Evolutionary conservation across 495 filamentous ascomycete genomes (phyloP).

Genomic region (Penicillium dipodomyicola): DNA sequence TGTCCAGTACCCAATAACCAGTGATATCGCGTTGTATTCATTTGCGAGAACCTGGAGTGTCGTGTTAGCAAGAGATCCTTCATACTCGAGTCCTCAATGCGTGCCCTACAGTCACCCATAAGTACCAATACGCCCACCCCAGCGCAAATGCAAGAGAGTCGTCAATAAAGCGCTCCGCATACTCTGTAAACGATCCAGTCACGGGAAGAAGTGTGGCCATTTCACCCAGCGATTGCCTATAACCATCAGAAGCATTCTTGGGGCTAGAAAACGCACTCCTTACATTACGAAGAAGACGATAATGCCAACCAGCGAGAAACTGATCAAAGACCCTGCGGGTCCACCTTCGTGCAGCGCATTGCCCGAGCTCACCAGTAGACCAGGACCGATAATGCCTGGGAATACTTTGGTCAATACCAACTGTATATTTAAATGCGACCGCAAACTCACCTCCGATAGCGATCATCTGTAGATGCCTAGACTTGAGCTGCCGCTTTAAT

Average conservation of each 20-base stretch:
- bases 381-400: conserved; percentile 48
- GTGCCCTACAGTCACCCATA: conserved; percentile 48
- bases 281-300: conserved; percentile 64
- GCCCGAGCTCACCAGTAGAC: conserved; percentile 53
- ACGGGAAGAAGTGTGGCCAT: conserved; percentile 56
- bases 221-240: conserved; percentile 54
- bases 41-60: conserved; percentile 41
- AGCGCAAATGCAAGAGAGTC: conserved; percentile 51
- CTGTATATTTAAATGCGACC: neutral
- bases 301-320: conserved; percentile 59
- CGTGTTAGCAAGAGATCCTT: conserved; percentile 2
- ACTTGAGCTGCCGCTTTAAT: conserved; percentile 56
- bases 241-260: conserved; percentile 1
- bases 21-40: conserved; percentile 52
- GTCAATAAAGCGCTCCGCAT: conserved; percentile 56
- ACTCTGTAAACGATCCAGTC: conserved; percentile 55
- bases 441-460: conserved; percentile 51
- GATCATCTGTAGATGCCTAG: conserved; percentile 69
- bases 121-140: conserved; percentile 59
- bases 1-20: conserved; percentile 42
- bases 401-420: neutral
- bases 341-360: conserved; percentile 60
- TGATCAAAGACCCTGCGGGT: conserved; percentile 61
- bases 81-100: neutral
- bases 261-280: neutral